Conservation (phyloP, 1,284 basidiomycete genomes). For the Malassezia psittaci region DNA sequence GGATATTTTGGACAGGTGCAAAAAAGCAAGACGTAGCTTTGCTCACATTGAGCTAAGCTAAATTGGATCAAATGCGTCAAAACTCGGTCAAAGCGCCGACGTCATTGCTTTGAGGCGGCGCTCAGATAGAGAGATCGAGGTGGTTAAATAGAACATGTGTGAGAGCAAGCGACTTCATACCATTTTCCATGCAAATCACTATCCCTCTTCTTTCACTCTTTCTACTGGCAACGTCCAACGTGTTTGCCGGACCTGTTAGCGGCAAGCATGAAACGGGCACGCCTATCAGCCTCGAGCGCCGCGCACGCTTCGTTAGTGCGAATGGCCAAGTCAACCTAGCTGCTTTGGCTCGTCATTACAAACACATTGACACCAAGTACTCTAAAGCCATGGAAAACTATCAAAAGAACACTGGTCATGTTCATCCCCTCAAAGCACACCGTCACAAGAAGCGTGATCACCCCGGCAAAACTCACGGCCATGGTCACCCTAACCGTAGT, state of each 20-base stretch:
- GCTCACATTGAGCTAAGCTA: too few relatives aligned
- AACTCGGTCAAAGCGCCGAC: too few relatives aligned
- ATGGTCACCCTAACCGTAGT: conserved; percentile 1
- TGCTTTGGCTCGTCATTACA: background rate
- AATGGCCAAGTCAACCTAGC: background rate
- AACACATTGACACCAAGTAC: conserved; percentile 7
- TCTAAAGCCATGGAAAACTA: conserved; percentile 14
- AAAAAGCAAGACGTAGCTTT: too few relatives aligned
- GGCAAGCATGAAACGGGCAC: conserved; percentile 1
- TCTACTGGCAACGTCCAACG: background rate
- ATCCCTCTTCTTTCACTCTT: conserved; percentile 2
- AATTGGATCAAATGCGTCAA: too few relatives aligned
- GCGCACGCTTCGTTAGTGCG: background rate
- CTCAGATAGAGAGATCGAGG: too few relatives aligned
- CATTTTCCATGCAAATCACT: background rate
- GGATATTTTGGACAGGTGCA: too few relatives aligned
- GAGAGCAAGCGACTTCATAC: too few relatives aligned
- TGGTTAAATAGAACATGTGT: too few relatives aligned
- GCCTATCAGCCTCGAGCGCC: background rate
- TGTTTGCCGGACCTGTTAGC: background rate
- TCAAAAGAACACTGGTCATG: conserved; percentile 33
- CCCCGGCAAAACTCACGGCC: background rate
- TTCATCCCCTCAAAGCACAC: conserved; percentile 20
- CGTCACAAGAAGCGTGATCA: background rate
- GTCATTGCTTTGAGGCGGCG: too few relatives aligned